A percentile compares a stretch with the other conserved stretches of the same genome.
Evolutionary conservation across 176 grass and related monocot species (phyloP).

Genomic region (Phoenix dactylifera): DNA sequence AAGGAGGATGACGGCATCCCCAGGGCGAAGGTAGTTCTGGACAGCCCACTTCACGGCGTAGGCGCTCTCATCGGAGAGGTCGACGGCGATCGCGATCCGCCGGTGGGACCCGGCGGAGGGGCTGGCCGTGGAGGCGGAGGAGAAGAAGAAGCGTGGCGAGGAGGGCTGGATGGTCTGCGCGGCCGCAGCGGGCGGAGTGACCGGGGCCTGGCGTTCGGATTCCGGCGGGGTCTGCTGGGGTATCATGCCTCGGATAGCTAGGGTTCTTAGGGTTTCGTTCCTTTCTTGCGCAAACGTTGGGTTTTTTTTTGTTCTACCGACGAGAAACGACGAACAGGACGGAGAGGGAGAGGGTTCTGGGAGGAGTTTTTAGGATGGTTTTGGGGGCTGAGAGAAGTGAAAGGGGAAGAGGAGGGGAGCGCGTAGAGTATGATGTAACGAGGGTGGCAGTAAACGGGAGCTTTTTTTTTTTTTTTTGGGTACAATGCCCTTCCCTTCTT

Average conservation of each 20-base stretch:
- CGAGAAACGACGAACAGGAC: not conserved
- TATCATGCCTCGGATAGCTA: not conserved
- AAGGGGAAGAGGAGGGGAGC: no score
- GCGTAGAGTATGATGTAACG: no score
- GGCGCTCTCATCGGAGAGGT: slow-evolving; percentile 81
- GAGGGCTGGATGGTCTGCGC: slow-evolving; percentile 53
- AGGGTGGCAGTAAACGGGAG: no score
- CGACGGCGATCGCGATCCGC: slow-evolving; percentile 89
- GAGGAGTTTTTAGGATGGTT: no score
- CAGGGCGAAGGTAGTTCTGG: slow-evolving; percentile 89
- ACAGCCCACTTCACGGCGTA: slow-evolving; percentile 76
- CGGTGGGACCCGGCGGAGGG: slow-evolving; percentile 47
- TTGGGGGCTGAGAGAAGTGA: no score
- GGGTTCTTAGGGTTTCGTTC: slow-evolving; percentile 11
- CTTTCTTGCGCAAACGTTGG: no score
- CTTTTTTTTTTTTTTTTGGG: no score
- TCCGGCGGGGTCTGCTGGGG: slow-evolving; percentile 24
- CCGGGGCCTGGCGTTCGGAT: slow-evolving; percentile 38
- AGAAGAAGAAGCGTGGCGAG: slow-evolving; percentile 81
- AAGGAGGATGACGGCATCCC: slow-evolving; percentile 84
- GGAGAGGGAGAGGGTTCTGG: not conserved
- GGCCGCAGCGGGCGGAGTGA: slow-evolving; percentile 39
- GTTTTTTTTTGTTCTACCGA: no score
- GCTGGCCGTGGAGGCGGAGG: slow-evolving; percentile 27
- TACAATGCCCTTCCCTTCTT: no score